Evolutionary conservation across 2,329 filamentous ascomycete species (phyloP).

Genomic region (Hortaea werneckii): DNA sequence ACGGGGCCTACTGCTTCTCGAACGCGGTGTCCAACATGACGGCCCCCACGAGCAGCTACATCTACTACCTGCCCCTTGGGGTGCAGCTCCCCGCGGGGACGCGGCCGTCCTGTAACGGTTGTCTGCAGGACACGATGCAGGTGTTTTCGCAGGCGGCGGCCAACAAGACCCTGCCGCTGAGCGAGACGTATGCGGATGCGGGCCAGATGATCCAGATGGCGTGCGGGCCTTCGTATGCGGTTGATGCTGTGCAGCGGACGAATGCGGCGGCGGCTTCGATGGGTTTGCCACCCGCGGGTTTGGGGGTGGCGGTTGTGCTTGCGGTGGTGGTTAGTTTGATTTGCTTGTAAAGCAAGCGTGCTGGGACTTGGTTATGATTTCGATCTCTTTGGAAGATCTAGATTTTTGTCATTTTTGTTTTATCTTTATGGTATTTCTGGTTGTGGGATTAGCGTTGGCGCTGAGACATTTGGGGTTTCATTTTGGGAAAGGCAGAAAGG

Average conservation of each 20-base stretch:
- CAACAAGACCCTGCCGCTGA: conserved; percentile 56
- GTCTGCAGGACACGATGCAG: conserved; percentile 70
- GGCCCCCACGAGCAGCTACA: conserved; percentile 61
- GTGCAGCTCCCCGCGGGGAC: conserved; percentile 55
- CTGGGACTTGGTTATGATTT: background rate
- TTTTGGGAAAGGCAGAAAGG: too few species aligned
- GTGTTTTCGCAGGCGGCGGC: conserved; percentile 63
- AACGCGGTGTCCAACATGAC: conserved; percentile 69
- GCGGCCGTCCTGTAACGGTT: conserved; percentile 63
- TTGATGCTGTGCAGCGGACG: conserved; percentile 2
- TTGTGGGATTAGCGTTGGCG: too few species aligned
- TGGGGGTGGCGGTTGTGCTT: background rate
- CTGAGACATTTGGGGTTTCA: too few species aligned
- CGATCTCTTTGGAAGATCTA: too few species aligned
- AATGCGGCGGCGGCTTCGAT: background rate
- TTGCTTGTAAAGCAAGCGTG: background rate
- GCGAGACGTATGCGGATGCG: conserved; percentile 57
- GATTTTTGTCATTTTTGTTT: too few species aligned
- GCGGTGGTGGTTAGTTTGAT: conserved; percentile 2
- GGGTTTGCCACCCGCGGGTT: background rate
- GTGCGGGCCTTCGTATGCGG: conserved; percentile 44
- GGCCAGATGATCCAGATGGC: conserved; percentile 61
- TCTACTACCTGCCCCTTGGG: conserved; percentile 81
- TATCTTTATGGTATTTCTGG: too few species aligned
- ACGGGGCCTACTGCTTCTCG: conserved; percentile 60